phyloP scores from a whole-genome alignment of 2,329 filamentous ascomycete species.

The Ophiocordyceps polyrhachis-furcata region DNA sequence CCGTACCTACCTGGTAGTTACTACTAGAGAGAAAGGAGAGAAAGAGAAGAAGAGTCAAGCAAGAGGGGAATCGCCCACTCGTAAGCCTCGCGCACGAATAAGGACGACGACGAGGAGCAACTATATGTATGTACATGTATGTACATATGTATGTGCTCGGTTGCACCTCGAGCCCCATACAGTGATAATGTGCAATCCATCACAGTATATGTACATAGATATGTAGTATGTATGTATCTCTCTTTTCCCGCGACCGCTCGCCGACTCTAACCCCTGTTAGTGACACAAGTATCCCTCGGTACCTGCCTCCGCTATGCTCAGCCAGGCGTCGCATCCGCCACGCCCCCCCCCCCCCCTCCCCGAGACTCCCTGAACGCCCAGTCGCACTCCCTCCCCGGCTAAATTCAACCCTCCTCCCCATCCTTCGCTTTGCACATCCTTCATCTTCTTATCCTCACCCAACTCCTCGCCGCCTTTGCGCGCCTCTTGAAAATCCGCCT shows the following conservation, averaged over 20 bases:
- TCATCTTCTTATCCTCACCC: slow-evolving; percentile 3
- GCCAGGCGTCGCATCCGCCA: background rate
- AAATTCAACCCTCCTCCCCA: slow-evolving; percentile 4
- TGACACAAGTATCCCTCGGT: background rate
- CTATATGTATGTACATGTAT: too few relatives aligned
- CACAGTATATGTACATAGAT: too few relatives aligned
- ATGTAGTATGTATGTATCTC: too few relatives aligned
- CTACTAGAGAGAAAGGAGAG: too few relatives aligned
- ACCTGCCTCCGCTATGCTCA: background rate
- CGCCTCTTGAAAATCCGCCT: slow-evolving; percentile 4
- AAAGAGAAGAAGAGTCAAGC: too few relatives aligned
- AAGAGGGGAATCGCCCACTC: too few relatives aligned
- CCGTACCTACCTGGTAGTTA: too few relatives aligned
- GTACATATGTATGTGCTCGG: background rate
- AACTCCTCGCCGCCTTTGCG: slow-evolving; percentile 2
- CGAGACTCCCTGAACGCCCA: background rate
- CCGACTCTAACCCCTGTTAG: background rate
- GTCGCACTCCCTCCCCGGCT: slow-evolving; percentile 2
- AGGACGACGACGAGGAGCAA: too few relatives aligned
- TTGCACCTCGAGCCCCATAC: background rate
- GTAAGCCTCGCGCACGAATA: too few relatives aligned
- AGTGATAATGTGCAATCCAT: background rate
- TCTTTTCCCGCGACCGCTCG: background rate
- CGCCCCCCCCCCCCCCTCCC: background rate
- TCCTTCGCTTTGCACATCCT: slow-evolving; percentile 2